Conservation (phyloP, 331 rosid species). For the Acacia pycnantha region DNA sequence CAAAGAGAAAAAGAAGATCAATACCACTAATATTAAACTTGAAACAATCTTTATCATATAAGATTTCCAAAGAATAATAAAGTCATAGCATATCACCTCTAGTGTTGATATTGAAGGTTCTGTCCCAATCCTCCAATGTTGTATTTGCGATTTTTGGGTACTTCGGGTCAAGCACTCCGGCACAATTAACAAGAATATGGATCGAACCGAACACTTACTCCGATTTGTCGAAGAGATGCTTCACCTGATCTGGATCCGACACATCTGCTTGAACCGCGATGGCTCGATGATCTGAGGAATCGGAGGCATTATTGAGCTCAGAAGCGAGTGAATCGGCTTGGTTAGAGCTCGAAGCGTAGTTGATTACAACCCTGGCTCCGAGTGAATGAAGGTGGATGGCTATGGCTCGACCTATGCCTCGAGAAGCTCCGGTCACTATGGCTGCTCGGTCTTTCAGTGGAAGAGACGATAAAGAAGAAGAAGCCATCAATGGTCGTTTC, state of each 20-base stretch:
- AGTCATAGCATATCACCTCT: constrained; percentile 19
- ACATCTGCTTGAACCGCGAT: constrained; percentile 40
- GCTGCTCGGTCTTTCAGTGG: constrained; percentile 4
- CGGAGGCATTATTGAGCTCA: constrained; percentile 28
- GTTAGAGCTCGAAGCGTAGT: constrained; percentile 35
- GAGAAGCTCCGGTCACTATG: constrained; percentile 19
- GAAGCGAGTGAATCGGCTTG: constrained; percentile 37
- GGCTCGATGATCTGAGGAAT: constrained; percentile 21
- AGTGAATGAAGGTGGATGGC: constrained; percentile 20
- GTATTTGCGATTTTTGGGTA: constrained; percentile 35
- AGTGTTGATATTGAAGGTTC: constrained; percentile 39
- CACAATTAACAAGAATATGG: constrained; percentile 43
- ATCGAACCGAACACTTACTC: constrained; percentile 33
- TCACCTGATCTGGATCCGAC: constrained; percentile 44
- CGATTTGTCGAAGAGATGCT: constrained; percentile 21
- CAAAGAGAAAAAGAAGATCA: not conserved
- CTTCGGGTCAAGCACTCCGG: constrained; percentile 42
- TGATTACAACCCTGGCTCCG: constrained; percentile 30
- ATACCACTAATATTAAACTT: not conserved
- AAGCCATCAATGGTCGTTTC: not conserved
- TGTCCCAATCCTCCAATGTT: constrained; percentile 32
- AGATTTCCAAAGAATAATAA: not conserved
- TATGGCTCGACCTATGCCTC: constrained; percentile 22
- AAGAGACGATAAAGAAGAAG: not conserved
- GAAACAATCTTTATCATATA: not conserved